phyloP scores from a whole-genome alignment of 345 rosid species.

The Melaleuca quinquenervia region DNA sequence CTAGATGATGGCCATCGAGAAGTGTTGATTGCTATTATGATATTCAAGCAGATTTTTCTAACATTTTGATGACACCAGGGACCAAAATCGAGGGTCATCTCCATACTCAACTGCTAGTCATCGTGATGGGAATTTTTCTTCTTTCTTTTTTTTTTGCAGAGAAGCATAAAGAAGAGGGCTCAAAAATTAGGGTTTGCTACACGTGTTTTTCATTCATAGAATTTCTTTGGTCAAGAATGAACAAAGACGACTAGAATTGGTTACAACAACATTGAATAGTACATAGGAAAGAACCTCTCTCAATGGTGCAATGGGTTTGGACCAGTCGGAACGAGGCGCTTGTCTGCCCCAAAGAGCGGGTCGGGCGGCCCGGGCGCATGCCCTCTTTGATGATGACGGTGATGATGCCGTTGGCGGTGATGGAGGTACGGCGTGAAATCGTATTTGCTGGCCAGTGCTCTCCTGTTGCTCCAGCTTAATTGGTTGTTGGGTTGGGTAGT shows the following conservation, averaged over 20 bases:
- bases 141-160: neutral
- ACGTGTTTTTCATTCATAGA: neutral
- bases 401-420: neutral
- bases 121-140: neutral
- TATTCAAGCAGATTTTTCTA: neutral
- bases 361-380: slow-evolving; percentile 6
- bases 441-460: slow-evolving; percentile 23
- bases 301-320: slow-evolving; percentile 97
- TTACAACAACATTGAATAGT: neutral
- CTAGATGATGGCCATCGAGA: neutral
- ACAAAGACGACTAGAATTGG: neutral
- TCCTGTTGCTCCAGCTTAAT: slow-evolving; percentile 15
- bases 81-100: neutral
- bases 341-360: slow-evolving; percentile 51
- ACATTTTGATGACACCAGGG: neutral
- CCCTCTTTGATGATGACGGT: neutral
- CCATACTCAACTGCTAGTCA: neutral
- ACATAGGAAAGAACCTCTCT: slow-evolving; percentile 7
- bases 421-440: slow-evolving; percentile 48
- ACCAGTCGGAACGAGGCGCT: slow-evolving; percentile 85
- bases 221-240: neutral
- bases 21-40: neutral
- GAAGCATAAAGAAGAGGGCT: neutral
- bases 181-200: neutral
- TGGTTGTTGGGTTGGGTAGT: neutral